Evolutionary conservation across 768 basidiomycete species (phyloP).

Genomic region (Boletus rubroflammeus): DNA sequence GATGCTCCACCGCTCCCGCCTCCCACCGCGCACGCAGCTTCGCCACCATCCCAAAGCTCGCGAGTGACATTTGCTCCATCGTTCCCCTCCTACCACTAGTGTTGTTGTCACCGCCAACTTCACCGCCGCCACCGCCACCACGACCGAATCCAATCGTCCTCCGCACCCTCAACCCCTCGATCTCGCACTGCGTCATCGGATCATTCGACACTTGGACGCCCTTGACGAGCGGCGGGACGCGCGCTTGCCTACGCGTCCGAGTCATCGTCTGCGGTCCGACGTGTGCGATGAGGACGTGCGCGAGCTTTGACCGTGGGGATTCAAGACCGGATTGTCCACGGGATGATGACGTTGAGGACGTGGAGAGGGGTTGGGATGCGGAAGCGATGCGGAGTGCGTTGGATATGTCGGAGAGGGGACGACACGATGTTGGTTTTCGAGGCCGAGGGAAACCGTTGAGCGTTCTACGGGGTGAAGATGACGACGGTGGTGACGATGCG

Average conservation of each 20-base stretch:
- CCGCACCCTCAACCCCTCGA: slow-evolving; percentile 2
- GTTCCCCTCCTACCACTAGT: not conserved
- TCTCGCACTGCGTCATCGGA: slow-evolving; percentile 4
- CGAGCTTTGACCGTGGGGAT: slow-evolving; percentile 23
- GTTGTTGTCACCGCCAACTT: too few species aligned
- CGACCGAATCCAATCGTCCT: not conserved
- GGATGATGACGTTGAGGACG: not conserved
- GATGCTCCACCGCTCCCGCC: not conserved
- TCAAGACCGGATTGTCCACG: not conserved
- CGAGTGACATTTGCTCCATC: slow-evolving; percentile 1
- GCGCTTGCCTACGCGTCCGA: not conserved
- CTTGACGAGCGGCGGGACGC: not conserved
- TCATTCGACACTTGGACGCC: slow-evolving; percentile 3
- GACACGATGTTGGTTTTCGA: not conserved
- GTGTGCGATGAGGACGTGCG: slow-evolving; percentile 13
- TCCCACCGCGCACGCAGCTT: slow-evolving; percentile 23
- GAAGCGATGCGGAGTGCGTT: not conserved
- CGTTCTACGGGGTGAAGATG: not conserved
- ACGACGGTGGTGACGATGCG: not conserved
- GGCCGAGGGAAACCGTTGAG: not conserved
- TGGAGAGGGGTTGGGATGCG: not conserved
- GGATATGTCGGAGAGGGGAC: not conserved
- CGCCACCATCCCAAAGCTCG: slow-evolving; percentile 16
- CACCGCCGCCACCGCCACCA: not conserved
- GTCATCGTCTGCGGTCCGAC: not conserved